Evolutionary conservation across 176 grass and related monocot genomes (phyloP).

Genomic region (Carex littledalei): DNA sequence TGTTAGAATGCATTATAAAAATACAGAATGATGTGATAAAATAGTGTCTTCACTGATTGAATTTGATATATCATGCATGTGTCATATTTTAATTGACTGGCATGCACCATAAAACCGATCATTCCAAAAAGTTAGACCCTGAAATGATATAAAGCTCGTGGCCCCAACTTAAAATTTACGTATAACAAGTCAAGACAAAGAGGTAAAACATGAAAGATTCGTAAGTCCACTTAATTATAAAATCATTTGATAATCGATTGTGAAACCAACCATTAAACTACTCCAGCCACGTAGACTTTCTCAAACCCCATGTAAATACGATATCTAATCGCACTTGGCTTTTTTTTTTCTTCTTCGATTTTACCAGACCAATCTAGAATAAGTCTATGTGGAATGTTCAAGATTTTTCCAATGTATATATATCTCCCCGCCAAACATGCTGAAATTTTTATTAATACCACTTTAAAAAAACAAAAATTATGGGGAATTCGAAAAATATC

Average conservation of each 20-base stretch:
- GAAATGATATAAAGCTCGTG: not conserved
- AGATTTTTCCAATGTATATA: not conserved
- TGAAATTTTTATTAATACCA: no score
- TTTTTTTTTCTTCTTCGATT: not conserved
- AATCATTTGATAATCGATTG: not conserved
- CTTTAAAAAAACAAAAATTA: no score
- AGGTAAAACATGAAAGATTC: conserved; percentile 10
- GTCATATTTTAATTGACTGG: not conserved
- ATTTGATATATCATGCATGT: not conserved
- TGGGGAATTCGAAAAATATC: no score
- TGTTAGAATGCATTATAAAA: not conserved
- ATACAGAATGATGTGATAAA: no score
- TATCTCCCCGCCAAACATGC: not conserved
- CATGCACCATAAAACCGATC: not conserved
- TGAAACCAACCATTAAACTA: not conserved
- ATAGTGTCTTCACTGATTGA: not conserved
- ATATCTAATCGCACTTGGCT: conserved; percentile 8
- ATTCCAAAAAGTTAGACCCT: conserved; percentile 5
- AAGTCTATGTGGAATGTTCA: not conserved
- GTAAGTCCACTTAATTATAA: conserved; percentile 9
- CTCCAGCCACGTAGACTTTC: not conserved
- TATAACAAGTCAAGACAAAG: conserved; percentile 5
- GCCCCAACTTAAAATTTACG: conserved; percentile 2
- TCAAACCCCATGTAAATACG: not conserved
- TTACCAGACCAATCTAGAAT: not conserved